Evolutionary conservation across 805 yeast species (phyloP), one percentile per base, ranked within the genome.

Genomic region (Lipomyces orientalis): DNA sequence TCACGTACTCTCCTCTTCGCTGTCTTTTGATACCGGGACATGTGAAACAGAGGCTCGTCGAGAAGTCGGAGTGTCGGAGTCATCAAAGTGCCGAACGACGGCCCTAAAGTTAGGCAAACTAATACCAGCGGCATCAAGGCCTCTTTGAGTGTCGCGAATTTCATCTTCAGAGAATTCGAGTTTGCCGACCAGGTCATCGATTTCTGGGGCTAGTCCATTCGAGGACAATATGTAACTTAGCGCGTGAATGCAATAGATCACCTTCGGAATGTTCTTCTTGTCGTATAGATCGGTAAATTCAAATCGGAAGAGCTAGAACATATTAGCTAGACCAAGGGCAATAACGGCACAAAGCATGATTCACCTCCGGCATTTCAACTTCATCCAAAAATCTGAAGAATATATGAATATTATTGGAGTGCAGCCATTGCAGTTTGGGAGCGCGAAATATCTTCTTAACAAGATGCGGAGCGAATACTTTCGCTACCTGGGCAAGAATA

Each of bases 281-380:
- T 95, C 98, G 79, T 93, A 95, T 49, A 95, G 82, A 78, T 95
- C 99, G 2, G 97, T 93, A 66, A 93, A 84, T 76, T 94, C 99
- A 76, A 95, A 95, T 60, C 90, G 85, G 77, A 93, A 95, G 64
- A 73, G 66, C 65, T 67, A 58, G 16, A 19, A 25, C 29, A 29
- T 33, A 25, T 60, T 14, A 29, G 29, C 29, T 25, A 25, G 29
- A 25, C 29, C 29, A 25, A 25, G 29, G 29, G 29, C 29, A 25
- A 25, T 25, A 25, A 25, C 2, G 29, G 29, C 29, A 25, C 12
- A 33, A 8, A 25, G 9, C 10, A 34, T 4, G 54, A 58, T 62
- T 14, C 49, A 93, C 83, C 65, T 91, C 93, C 0, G 98, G 99
- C 71, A 95, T 87, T 34, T 86, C 88, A 68, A 92, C 83, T 66